Evolutionary conservation across 192 early-diverging fungal species (phyloP).

Genomic region (Obelidium mucronatum): DNA sequence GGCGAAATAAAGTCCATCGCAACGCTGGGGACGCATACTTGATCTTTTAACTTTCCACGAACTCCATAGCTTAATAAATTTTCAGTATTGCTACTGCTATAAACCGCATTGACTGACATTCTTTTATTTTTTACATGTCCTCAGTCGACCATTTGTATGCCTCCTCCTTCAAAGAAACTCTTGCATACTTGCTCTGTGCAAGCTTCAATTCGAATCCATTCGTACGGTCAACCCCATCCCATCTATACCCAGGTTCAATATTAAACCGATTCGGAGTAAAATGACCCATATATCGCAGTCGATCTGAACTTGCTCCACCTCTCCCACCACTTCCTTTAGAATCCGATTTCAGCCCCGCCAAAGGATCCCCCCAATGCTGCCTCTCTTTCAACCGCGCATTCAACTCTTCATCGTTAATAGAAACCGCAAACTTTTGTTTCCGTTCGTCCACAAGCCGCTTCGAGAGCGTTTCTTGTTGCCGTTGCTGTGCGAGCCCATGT

Average conservation of each 20-base stretch:
- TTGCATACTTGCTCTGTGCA: constrained; percentile 47
- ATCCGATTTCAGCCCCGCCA: constrained; percentile 38
- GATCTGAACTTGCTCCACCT: constrained; percentile 40
- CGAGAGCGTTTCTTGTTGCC: constrained; percentile 35
- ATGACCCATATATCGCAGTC: constrained; percentile 30
- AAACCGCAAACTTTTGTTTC: constrained; percentile 50
- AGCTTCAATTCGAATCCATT: constrained; percentile 74
- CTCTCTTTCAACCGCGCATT: constrained; percentile 59
- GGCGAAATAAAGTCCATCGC: no score
- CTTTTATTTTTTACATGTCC: constrained; percentile 40
- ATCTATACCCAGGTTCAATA: constrained; percentile 77
- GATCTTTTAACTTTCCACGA: no score
- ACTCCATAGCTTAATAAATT: no score
- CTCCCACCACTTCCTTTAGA: neutral
- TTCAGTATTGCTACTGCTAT: no score
- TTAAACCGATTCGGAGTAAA: constrained; percentile 72
- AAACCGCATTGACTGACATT: no score
- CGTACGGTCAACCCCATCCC: constrained; percentile 83
- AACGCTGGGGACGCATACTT: no score
- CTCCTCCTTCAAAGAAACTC: constrained; percentile 33
- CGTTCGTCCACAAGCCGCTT: constrained; percentile 44
- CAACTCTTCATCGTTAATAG: constrained; percentile 53
- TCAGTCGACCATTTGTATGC: constrained; percentile 60
- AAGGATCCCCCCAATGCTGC: constrained; percentile 76
- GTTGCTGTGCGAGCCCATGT: constrained; percentile 67